A percentile compares a stretch with the other conserved stretches of the same genome.
phyloP scores from a whole-genome alignment of 1,139 yeast species.

The Pichia sp. region DNA sequence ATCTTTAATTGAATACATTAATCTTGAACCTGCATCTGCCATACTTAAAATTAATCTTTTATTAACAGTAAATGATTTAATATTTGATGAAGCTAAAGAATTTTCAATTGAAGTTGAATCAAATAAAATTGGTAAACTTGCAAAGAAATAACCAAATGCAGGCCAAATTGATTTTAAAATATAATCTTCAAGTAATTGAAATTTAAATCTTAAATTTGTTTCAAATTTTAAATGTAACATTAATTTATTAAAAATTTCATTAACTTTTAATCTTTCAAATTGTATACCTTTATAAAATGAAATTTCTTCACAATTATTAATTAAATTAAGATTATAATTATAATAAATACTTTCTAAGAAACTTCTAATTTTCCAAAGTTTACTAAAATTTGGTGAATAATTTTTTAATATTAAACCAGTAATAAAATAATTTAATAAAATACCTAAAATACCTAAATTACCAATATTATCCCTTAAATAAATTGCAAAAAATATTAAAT shows the following conservation, averaged over 20 bases:
- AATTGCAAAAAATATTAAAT: conserved; percentile 76
- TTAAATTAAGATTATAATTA: conserved; percentile 77
- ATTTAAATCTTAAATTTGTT: conserved; percentile 49
- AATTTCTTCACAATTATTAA: conserved; percentile 87
- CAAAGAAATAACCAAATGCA: conserved; percentile 84
- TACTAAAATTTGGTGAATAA: conserved; percentile 84
- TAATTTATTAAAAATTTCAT: conserved; percentile 51
- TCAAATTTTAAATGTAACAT: conserved; percentile 40
- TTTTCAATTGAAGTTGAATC: conserved; percentile 14
- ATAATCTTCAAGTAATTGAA: conserved; percentile 77
- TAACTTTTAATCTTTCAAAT: conserved; percentile 68
- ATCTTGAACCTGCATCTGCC: conserved; percentile 95
- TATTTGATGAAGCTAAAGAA: conserved; percentile 40
- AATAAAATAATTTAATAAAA: conserved; percentile 69
- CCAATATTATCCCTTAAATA: conserved; percentile 84
- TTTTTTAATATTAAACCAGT: conserved; percentile 72
- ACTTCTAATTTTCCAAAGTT: conserved; percentile 64
- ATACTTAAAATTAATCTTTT: conserved; percentile 83
- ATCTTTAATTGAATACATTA: conserved; percentile 93
- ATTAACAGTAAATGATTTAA: conserved; percentile 86
- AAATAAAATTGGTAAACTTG: conserved; percentile 75
- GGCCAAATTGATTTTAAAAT: conserved; percentile 91
- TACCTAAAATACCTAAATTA: conserved; percentile 74
- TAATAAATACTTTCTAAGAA: conserved; percentile 84
- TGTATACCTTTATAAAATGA: conserved; percentile 88